A percentile compares a stretch with the other conserved stretches of the same genome.
Evolutionary conservation across 2,329 filamentous ascomycete species (phyloP).

Genomic region (Claviceps citrina): DNA sequence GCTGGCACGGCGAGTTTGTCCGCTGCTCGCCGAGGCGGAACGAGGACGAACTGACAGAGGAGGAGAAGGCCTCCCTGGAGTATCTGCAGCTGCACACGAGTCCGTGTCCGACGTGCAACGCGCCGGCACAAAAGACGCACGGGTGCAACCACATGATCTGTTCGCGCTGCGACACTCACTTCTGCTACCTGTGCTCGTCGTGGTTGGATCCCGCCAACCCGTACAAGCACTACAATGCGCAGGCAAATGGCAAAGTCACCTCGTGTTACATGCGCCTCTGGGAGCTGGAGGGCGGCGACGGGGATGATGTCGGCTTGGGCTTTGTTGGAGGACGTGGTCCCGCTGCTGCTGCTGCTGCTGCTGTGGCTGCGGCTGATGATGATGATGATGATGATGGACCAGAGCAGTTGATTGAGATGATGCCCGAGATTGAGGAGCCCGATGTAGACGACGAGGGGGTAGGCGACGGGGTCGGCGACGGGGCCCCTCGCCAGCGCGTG

Average conservation of each 20-base stretch:
- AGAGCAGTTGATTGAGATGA: not conserved
- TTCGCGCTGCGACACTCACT: slow-evolving; percentile 76
- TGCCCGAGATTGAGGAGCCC: slow-evolving; percentile 9
- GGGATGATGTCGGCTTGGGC: slow-evolving; percentile 32
- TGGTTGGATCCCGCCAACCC: slow-evolving; percentile 73
- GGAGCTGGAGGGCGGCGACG: slow-evolving; percentile 76
- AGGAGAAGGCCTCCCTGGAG: slow-evolving; percentile 74
- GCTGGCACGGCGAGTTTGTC: slow-evolving; percentile 84
- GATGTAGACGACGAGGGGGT: slow-evolving; percentile 12
- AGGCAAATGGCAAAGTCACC: slow-evolving; percentile 34
- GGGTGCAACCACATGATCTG: slow-evolving; percentile 98
- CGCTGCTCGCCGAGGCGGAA: slow-evolving; percentile 53
- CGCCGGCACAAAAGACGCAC: slow-evolving; percentile 74
- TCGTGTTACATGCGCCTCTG: slow-evolving; percentile 75
- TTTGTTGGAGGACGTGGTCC: slow-evolving; percentile 24
- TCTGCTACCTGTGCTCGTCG: slow-evolving; percentile 85
- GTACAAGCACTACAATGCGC: slow-evolving; percentile 74
- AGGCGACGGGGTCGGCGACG: slow-evolving; percentile 11
- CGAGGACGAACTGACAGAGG: slow-evolving; percentile 57
- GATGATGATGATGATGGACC: too few relatives aligned
- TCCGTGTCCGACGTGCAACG: slow-evolving; percentile 74
- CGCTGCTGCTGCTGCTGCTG: not conserved
- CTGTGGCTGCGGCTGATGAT: not conserved
- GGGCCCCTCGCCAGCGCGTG: slow-evolving; percentile 11
- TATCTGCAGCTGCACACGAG: slow-evolving; percentile 73